These are phyloP conservation scores for Mycena latifolia DNA, from an alignment of 768 basidiomycete species.

Conservation along the genomic window DNA sequence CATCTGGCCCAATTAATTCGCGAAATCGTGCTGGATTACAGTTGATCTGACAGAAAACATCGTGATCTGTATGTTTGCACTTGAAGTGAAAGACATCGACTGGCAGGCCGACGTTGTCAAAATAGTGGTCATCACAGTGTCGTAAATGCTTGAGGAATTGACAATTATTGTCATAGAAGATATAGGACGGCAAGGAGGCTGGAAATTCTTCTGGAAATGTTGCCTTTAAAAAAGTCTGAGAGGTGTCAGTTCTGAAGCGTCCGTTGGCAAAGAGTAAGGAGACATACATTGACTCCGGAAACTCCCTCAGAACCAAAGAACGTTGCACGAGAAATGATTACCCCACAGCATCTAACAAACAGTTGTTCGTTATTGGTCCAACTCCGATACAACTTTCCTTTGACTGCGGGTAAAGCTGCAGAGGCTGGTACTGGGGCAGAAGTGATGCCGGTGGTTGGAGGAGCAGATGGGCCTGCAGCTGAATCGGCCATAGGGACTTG, in stretches of 20 bases:
- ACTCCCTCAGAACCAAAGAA: neutral
- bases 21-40: neutral
- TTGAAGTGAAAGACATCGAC: neutral
- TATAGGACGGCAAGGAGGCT: neutral
- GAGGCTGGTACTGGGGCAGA: neutral
- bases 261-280: neutral
- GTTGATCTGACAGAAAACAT: neutral
- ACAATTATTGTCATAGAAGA: constrained; percentile 3
- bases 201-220: neutral
- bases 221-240: neutral
- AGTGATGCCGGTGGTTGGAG: neutral
- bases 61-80: neutral
- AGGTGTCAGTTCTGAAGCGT: neutral
- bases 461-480: neutral
- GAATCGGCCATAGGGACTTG: neutral
- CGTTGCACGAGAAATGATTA: neutral
- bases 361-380: neutral
- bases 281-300: neutral
- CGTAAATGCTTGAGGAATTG: neutral
- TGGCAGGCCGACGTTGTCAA: neutral
- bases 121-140: neutral
- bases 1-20: neutral
- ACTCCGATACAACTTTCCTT: neutral
- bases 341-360: constrained; percentile 1
- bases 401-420: too few species aligned